Percentiles rank a stretch among this genome's conserved stretches.
Evolutionary conservation across 208 protist genomes (phyloP).

Genomic region (Phytomonas sp.): DNA sequence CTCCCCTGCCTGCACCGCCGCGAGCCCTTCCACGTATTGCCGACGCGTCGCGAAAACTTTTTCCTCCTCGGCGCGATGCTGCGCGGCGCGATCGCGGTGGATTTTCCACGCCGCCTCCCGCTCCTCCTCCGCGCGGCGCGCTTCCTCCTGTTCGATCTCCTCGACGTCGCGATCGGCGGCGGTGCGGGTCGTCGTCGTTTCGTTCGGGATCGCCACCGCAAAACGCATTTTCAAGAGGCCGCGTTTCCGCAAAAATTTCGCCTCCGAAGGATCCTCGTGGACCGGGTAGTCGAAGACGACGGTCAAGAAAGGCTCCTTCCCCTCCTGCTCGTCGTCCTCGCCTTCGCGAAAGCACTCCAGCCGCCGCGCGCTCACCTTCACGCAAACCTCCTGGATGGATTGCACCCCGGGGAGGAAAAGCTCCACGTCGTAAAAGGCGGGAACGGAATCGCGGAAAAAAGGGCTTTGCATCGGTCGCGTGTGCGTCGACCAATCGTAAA

Average conservation of each 20-base stretch:
- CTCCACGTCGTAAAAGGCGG: constrained; percentile 41
- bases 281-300: constrained; percentile 75
- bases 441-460: constrained; percentile 72
- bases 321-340: constrained; percentile 26
- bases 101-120: constrained; percentile 23
- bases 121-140: constrained; percentile 17
- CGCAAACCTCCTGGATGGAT: constrained; percentile 76
- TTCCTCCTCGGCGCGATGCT: constrained; percentile 40
- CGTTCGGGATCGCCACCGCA: constrained; percentile 66
- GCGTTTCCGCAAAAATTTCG: constrained; percentile 76
- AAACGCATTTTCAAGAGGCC: constrained; percentile 46
- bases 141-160: constrained; percentile 67
- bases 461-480: constrained; percentile 48
- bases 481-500: constrained; percentile 78
- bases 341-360: constrained; percentile 60
- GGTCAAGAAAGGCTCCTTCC: constrained; percentile 34
- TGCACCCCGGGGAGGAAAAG: constrained; percentile 63
- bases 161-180: constrained; percentile 43
- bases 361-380: constrained; percentile 33
- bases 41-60: constrained; percentile 59
- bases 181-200: constrained; percentile 31
- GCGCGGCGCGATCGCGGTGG: constrained; percentile 20
- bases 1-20: constrained; percentile 65
- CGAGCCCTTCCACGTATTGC: constrained; percentile 61
- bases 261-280: constrained; percentile 38